Evolutionary conservation across 2,329 filamentous ascomycete genomes (phyloP), one percentile per base, ranked within the genome.

Genomic region (Aspergillus persii): DNA sequence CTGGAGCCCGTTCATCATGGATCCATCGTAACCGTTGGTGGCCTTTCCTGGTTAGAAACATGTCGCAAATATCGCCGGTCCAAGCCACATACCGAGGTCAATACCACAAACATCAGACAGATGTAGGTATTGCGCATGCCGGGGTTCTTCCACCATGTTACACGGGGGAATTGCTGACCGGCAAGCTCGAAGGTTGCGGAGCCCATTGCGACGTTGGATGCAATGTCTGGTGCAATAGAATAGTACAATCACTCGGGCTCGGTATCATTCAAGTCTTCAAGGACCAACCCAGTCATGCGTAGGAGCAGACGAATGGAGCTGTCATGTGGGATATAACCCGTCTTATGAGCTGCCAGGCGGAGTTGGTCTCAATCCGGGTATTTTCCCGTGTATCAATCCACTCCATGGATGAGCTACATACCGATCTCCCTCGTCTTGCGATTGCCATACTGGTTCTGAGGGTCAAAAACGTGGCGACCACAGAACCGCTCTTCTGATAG

Each of bases 1-100:
- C 61, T 83, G 80, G 0, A 83, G 64, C 5, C 76, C 77, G 61
- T 83, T 82, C 74, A 83, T 80, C 75, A 83, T 80, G 18, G 76
- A 78, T 3, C 79, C 79, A 64, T 82, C 80, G 54, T 81, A 83
- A 1, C 80, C 80, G 57, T 78, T 80, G 4, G 81, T 83, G 11
- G 62, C 63, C 49, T 63, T 54, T 50, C 23, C 27, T 11, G 18
- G 23, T n/a, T 23, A 39, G n/a, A 47, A 36, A 9, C 8, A 30
- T 48, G 29, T 50, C 6, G 53, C 36, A 50, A 46, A 41, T 47
- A 7, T 33, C 4, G 8, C 26, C 33, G 9, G 27, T 11, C 29
- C 6, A 3, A 12, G 18, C 27, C 7, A 57, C 63, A 52, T 61
- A 63, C 65, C 12, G 65, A 63, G 1, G 68, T 69, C 7, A 66